Base-by-base conservation (phyloP, 2,329 filamentous ascomycete species). In the Sporothrix pallida region DNA sequence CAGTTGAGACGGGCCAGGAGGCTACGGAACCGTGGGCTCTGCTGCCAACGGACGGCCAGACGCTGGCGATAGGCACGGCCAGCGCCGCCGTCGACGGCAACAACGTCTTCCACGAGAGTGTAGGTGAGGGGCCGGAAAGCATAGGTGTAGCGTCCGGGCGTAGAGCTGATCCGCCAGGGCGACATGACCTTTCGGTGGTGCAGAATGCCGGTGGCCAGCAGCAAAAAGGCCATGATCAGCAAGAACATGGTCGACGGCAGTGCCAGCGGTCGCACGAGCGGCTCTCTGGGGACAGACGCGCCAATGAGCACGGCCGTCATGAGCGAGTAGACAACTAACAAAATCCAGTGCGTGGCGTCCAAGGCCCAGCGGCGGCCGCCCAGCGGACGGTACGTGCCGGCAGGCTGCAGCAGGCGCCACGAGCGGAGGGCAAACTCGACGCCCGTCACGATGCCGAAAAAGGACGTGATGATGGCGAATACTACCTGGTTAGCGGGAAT, bases 391-490 rank as follows among this genome's bases (percentile, higher is more conserved):
- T 86, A 88, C 70, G 83, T 85, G 71, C 85, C 83, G 76, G 84
- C 82, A 77, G 83, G 83, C 75, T 83, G 83, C 70, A 87, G 83
- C 70, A 87, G 80, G 17, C 86, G 84, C 73, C 86, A 79, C 0
- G 83, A 85, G 12, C 86, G 83, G 65, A 87, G 80, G 37, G 80
- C 85, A 73, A 87, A 87, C 76, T 88, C 86, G 73, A 87, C 80
- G 72, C 87, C 87, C 6, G 86, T 87, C n/a, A 87, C 84, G 37
- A 86, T 82, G 72, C 86, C 86, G 82, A 86, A 88, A 75, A 88
- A 86, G 50, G 86, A 85, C 0, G 86, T 87, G 60, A 88, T 83
- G 71, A 88, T 82, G 76, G 86, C 85, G 75, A 88, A 88, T 71
- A 86, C 79, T 84, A 52, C 15, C 3, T 9, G 72, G 72, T 80